Evolutionary conservation across 2,329 filamentous ascomycete genomes (phyloP).

Genomic region (Xylaria sp.): DNA sequence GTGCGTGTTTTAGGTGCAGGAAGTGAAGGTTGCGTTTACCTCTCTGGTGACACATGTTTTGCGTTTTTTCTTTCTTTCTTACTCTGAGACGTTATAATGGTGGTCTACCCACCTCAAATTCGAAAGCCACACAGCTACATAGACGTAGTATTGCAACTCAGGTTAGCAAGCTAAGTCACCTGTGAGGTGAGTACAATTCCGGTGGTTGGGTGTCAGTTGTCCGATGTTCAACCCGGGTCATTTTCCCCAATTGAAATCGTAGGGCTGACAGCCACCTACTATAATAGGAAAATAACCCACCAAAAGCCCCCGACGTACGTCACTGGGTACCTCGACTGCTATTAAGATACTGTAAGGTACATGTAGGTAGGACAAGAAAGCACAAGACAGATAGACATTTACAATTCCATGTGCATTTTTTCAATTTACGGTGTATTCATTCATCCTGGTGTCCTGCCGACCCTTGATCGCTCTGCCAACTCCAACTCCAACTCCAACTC

Average conservation of each 20-base stretch:
- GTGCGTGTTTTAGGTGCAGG: neutral
- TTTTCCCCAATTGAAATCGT: constrained; percentile 25
- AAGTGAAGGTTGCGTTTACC: constrained; percentile 3
- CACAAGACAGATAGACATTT: constrained; percentile 17
- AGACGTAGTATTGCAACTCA: too few relatives aligned
- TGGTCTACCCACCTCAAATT: neutral
- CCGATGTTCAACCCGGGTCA: constrained; percentile 30
- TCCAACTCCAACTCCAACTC: neutral
- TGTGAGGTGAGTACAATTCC: constrained; percentile 2
- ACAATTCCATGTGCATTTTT: neutral
- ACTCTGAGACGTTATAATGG: neutral
- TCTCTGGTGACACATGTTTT: neutral
- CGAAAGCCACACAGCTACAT: too few relatives aligned
- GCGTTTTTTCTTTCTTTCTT: neutral
- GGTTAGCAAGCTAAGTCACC: neutral
- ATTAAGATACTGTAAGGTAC: constrained; percentile 1
- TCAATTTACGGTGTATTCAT: neutral
- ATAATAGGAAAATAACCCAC: constrained; percentile 25
- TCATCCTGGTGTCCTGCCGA: neutral
- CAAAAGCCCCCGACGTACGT: constrained; percentile 26
- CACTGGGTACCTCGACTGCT: constrained; percentile 17
- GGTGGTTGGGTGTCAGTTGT: constrained; percentile 24
- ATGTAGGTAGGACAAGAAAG: constrained; percentile 5
- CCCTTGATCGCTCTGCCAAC: neutral
- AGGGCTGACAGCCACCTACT: constrained; percentile 33